Evolutionary conservation across 208 protist genomes (phyloP), one percentile per base, ranked within the genome.

Genomic region (Jaenimonas drosophilae): DNA sequence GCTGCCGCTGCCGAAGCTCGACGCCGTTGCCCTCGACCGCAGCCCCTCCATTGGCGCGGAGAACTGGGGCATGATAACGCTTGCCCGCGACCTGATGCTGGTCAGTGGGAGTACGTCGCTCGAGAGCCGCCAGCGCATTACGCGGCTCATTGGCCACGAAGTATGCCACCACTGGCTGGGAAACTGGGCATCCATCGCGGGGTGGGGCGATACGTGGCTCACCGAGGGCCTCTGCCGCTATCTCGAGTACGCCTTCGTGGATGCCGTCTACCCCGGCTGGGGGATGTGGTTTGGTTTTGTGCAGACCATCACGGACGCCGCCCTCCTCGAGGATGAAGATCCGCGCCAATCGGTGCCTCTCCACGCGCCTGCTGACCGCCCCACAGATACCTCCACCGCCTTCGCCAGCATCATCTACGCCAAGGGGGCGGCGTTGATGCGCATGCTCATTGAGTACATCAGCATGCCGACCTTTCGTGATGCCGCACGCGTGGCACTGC

Each of bases 201-300:
- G 83, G 92, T 99, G 96, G 96, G 63, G 78, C 37, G 52, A 92
- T 39, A 44, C 98, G 31, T 99, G 95, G 96, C 57, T 97, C 14
- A 99, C 98, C 59, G 97, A 99, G 65, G 97, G 92, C 33, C 96
- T 98, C 57, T 97, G 96, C 28, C 94, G 88, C 24, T 97, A 83
- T 41, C 54, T 98, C 2, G 94, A 94, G 54, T 93, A 78, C 51
- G 48, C 91, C 20, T 93, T 89, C 27, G 64, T 69, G 16, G 67
- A 76, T 39, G 41, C 67, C 0, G 28, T 95, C 0, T 91, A 85
- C 51, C 85, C 87, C 17, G 51, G 71, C 20, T 96, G 87, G 88
- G 48, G 70, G 7, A 51, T 86, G 7, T 97, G 80, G 80, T 74
- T 65, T 37, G 66, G 75, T 26, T 90, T 86, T 29, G 17, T 72